Conservation (phyloP, 2,329 filamentous ascomycete species). For the Trichoderma breve region DNA sequence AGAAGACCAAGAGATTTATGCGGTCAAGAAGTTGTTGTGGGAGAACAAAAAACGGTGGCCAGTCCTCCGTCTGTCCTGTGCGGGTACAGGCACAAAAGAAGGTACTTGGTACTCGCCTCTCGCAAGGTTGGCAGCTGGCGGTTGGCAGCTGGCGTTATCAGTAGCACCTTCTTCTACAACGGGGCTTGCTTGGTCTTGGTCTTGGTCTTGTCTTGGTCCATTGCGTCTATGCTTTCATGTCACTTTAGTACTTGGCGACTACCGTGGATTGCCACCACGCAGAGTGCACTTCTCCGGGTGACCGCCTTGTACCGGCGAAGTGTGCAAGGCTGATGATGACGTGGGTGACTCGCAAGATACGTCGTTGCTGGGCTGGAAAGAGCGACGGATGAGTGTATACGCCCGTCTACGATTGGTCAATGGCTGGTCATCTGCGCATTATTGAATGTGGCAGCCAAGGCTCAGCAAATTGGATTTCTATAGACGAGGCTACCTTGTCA, state of each 20-base stretch:
- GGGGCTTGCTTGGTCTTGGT: not conserved
- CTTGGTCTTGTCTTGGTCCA: not conserved
- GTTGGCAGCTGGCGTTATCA: conserved; percentile 15
- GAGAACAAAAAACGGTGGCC: conserved; percentile 8
- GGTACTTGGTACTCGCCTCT: not conserved
- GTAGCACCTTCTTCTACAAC: conserved; percentile 2
- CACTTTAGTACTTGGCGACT: not conserved
- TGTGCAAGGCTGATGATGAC: conserved; percentile 14
- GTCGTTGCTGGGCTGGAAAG: not conserved
- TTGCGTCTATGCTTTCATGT: not conserved
- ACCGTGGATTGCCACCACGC: not conserved
- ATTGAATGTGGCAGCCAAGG: not conserved
- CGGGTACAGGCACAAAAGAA: conserved; percentile 6
- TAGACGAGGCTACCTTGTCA: not conserved
- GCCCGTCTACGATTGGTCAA: not conserved
- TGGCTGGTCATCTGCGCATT: not conserved
- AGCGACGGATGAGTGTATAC: not conserved
- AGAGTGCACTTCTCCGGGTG: not conserved
- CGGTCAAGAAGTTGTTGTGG: conserved; percentile 2
- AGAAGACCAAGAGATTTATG: conserved; percentile 2
- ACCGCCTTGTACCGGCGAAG: conserved; percentile 1
- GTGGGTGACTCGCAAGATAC: not conserved
- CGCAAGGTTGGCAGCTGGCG: not conserved
- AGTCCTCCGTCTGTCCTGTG: conserved; percentile 12
- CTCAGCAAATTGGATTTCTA: not conserved